A percentile compares a stretch with the other conserved stretches of the same genome.
phyloP scores from a whole-genome alignment of 257 asterid species.

The Przewalskia tangutica region DNA sequence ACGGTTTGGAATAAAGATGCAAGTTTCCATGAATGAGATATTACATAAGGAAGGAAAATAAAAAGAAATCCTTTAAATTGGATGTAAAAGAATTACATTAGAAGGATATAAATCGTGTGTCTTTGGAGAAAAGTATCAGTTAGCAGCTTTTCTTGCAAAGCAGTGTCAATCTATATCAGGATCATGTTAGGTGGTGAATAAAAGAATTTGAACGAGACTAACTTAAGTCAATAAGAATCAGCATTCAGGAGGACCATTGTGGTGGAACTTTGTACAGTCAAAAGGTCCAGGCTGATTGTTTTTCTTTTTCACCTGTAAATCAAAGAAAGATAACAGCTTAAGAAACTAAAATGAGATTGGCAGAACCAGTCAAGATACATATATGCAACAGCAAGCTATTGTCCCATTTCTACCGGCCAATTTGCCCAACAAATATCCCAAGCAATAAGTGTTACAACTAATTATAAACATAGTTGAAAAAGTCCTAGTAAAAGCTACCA shows the following conservation, averaged over 20 bases:
- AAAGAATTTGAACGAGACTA: constrained; percentile 25
- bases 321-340: background rate
- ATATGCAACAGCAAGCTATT: background rate
- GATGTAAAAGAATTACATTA: background rate
- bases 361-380: background rate
- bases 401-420: background rate
- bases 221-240: constrained; percentile 23
- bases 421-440: background rate
- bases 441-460: background rate
- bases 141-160: background rate
- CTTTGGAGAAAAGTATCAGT: background rate
- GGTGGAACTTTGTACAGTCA: constrained; percentile 76
- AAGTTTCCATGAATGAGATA: background rate
- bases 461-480: background rate
- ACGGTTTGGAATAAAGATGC: background rate
- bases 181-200: background rate
- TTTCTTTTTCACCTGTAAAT: constrained; percentile 60
- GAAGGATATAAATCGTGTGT: background rate
- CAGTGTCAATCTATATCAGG: background rate
- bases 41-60: background rate
- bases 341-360: background rate
- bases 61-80: background rate
- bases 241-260: constrained; percentile 30
- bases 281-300: constrained; percentile 69
- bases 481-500: background rate